These are phyloP conservation scores for Paulownia fortunei DNA, from an alignment of 257 asterid species.

Conservation along the genomic window DNA sequence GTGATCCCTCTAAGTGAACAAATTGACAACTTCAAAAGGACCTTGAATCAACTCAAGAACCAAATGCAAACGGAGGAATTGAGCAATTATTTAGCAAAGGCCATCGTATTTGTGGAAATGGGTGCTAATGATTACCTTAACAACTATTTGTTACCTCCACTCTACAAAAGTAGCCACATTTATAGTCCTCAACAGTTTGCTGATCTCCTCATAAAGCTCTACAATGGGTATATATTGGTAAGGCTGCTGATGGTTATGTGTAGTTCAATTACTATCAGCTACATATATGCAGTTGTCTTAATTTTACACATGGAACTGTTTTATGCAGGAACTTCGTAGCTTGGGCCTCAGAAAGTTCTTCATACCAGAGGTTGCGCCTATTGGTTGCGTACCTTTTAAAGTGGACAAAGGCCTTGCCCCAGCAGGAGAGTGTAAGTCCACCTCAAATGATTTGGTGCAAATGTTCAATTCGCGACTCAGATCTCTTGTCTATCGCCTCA, in stretches of 20 bases:
- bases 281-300: too few relatives aligned
- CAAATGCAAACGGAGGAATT: slow-evolving; percentile 29
- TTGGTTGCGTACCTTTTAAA: background rate
- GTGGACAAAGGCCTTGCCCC: background rate
- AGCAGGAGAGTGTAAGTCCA: slow-evolving; percentile 11
- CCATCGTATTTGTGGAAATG: background rate
- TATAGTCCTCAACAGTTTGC: slow-evolving; percentile 13
- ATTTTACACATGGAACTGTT: background rate
- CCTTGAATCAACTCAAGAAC: slow-evolving; percentile 8
- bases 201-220: slow-evolving; percentile 32
- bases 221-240: slow-evolving; percentile 5
- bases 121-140: slow-evolving; percentile 30
- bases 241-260: background rate
- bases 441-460: background rate
- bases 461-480: slow-evolving; percentile 21
- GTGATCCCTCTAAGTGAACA: slow-evolving; percentile 24
- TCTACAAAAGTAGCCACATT: background rate
- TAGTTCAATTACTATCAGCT: background rate
- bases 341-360: slow-evolving; percentile 34
- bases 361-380: background rate
- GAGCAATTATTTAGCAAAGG: slow-evolving; percentile 29
- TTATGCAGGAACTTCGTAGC: slow-evolving; percentile 19
- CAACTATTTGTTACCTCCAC: background rate
- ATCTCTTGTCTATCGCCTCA: slow-evolving; percentile 11
- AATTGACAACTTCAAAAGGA: slow-evolving; percentile 25